phyloP scores from a whole-genome alignment of 305 asterid genomes.

The Stenogyne calaminthoides region DNA sequence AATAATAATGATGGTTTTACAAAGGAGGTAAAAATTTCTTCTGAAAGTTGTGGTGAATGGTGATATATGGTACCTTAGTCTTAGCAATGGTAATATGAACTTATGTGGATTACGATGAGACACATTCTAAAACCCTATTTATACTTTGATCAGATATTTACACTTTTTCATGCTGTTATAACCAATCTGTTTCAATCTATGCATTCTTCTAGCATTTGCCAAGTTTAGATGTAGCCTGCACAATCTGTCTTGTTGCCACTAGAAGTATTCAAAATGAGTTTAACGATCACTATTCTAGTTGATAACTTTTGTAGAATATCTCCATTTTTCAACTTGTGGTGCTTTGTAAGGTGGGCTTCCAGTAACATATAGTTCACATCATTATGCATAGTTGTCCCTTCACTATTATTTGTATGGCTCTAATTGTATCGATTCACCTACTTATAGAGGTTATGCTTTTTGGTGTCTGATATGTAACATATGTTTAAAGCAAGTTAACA shows the following conservation, averaged over 20 bases:
- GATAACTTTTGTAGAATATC: neutral
- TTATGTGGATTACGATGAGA: conserved; percentile 11
- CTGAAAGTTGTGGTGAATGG: conserved; percentile 8
- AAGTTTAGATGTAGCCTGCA: conserved; percentile 15
- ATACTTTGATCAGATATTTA: neutral
- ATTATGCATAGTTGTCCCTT: neutral
- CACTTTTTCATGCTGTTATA: conserved; percentile 13
- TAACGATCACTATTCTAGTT: neutral
- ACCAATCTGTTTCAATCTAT: neutral
- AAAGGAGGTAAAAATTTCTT: conserved; percentile 37
- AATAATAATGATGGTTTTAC: conserved; percentile 37
- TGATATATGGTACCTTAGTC: neutral
- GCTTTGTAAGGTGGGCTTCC: neutral
- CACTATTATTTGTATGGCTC: neutral
- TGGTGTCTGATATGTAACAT: neutral
- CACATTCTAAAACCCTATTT: conserved; percentile 3
- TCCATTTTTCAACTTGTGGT: conserved; percentile 1
- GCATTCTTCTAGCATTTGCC: conserved; percentile 6
- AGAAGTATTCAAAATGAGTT: conserved; percentile 4
- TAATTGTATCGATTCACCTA: neutral
- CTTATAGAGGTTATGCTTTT: neutral
- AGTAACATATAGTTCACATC: neutral
- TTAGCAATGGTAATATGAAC: neutral
- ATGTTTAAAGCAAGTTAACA: conserved; percentile 8
- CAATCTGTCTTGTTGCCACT: conserved; percentile 6